Evolutionary conservation across 495 filamentous ascomycete genomes (phyloP), one percentile per base, ranked within the genome.

Genomic region (Xylaria cubensis): DNA sequence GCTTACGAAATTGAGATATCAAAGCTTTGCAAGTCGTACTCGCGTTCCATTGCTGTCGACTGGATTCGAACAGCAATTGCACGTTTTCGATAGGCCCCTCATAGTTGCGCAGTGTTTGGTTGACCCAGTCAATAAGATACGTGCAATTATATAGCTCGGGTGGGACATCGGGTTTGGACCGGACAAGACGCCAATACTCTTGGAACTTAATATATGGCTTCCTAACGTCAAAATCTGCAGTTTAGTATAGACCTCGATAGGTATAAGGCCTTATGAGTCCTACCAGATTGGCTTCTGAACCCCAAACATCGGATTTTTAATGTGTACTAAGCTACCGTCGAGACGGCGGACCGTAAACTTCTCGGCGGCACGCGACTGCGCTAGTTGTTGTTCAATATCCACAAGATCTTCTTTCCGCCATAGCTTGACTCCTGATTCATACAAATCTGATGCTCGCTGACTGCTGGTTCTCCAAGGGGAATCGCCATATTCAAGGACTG

Each of bases 241-340:
- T 34, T 51, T 36, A 66, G 17, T 53, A 13, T 51, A 10, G 29
- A 9, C 2, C 10, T 67, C 70, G 34, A 42, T 26, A 1, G 9
- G 17, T 74, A 78, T 78, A 79, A 77, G 75, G 77, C 66, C 75
- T 72, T 72, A 41, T 76, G 34, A 69, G 67, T 64, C 75, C 59
- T 78, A 82, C 81, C 80, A 82, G 73, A 83, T 82, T 71, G 80
- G 79, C 72, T 78, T 81, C 72, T 77, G 74, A 74, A 80, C 71
- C 72, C 78, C 74, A 73, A 78, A 81, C 74, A 82, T 79, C n/a
- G 79, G 80, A 71, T 82, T 82, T 46, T 73, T 77, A 59, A 82
- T 82, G 72, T 79, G 74, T 51, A 77, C 71, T 75, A 80, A 72
- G 67, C 64, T 77, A 70, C 77, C 76, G 74, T 82, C 79, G 55